Evolutionary conservation across 305 asterid species (phyloP).

Genomic region (Fraxinus sp.): DNA sequence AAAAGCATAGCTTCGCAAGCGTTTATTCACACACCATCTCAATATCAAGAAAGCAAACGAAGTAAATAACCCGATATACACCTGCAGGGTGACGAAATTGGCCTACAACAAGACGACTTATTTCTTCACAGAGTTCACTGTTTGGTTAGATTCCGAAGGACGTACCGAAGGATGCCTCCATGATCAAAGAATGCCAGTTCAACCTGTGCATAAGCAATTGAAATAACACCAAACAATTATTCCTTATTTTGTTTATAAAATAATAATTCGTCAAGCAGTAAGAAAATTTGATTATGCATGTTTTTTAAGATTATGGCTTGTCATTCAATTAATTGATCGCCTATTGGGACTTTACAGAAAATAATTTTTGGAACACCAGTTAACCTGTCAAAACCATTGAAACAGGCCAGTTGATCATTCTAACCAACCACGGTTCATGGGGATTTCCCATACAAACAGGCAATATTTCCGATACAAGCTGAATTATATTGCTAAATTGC

Average conservation of each 20-base stretch:
- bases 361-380: neutral
- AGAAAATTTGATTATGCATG: neutral
- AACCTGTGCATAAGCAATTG: constrained; percentile 46
- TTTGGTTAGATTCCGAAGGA: constrained; percentile 58
- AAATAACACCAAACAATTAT: constrained; percentile 1
- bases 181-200: constrained; percentile 75
- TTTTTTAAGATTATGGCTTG: neutral
- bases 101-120: neutral
- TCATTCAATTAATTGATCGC: neutral
- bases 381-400: neutral
- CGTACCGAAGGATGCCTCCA: constrained; percentile 83
- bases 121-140: constrained; percentile 26
- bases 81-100: constrained; percentile 7
- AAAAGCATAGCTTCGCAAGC: neutral
- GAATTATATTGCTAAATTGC: too few species aligned
- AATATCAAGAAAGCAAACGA: constrained; percentile 5
- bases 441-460: neutral
- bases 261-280: neutral
- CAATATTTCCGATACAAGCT: neutral
- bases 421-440: neutral
- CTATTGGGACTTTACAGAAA: neutral
- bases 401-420: neutral
- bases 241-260: neutral
- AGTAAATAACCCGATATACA: neutral
- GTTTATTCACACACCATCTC: neutral